phyloP scores from a whole-genome alignment of 164 flowering plant genomes.

The Protea cynaroides region DNA sequence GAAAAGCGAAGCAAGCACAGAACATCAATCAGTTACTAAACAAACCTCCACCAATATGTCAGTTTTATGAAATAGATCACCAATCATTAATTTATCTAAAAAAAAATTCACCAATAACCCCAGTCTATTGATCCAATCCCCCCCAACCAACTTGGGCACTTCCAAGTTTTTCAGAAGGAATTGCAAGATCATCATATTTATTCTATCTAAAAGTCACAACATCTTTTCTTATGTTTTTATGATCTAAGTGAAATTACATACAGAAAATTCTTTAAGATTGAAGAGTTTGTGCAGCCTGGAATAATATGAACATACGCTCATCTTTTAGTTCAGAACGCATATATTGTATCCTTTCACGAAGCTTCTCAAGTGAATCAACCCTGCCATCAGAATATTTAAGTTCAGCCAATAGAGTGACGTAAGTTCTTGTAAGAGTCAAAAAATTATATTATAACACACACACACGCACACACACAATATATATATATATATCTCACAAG shows the following conservation, averaged over 20 bases:
- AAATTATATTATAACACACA: too few relatives aligned
- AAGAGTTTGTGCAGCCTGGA: not conserved
- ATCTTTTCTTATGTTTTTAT: too few relatives aligned
- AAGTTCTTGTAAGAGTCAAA: not conserved
- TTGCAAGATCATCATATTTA: not conserved
- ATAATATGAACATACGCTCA: constrained; percentile 60
- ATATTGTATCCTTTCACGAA: constrained; percentile 71
- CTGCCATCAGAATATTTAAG: constrained; percentile 39
- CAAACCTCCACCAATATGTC: too few relatives aligned
- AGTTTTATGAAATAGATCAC: too few relatives aligned
- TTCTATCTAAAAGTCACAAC: constrained; percentile 3
- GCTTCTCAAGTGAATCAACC: constrained; percentile 88
- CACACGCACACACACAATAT: too few relatives aligned
- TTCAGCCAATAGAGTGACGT: not conserved
- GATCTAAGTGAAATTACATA: not conserved
- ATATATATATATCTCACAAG: not conserved
- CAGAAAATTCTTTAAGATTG: not conserved
- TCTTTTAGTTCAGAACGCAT: constrained; percentile 93
- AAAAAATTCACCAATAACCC: not conserved
- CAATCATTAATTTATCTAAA: too few relatives aligned
- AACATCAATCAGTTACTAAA: constrained; percentile 9
- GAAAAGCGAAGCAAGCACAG: constrained; percentile 13
- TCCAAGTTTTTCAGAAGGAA: not conserved
- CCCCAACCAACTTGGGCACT: not conserved
- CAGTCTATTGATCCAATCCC: not conserved